Evolutionary conservation across 495 filamentous ascomycete species (phyloP), one percentile per base, ranked within the genome.

Genomic region (Podospora australis): DNA sequence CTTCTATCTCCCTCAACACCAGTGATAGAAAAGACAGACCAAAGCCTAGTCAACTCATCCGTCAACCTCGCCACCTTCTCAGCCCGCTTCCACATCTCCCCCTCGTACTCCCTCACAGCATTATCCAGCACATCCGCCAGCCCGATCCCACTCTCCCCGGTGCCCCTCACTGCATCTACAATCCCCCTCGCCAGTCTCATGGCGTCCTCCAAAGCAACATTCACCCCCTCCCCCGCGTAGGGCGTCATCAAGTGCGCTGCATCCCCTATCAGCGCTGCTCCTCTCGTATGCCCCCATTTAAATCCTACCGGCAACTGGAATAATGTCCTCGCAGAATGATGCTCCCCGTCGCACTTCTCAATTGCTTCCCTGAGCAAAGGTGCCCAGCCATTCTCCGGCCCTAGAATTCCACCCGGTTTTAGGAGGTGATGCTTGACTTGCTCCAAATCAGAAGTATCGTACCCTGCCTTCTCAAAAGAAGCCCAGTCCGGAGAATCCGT

Each of bases 221-320:
- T 81, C 20, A 82, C 76, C 2, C 80, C 79, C 23, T 77, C 75
- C 1, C 79, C 80, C 0, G 74, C 77, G 57, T 73, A 80, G 0
- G 78, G 78, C 6, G 73, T 74, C 77, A 80, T 81, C 29, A 81
- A 48, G 55, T 83, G 78, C 11, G 79, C 79, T 0, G 80, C 77
- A 63, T 83, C 80, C 2, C 80, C 80, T 9, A 59, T 65, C 6
- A 84, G 55, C 5, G 80, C 82, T 4, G 71, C 59, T 16, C 72
- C 70, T 4, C 54, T 32, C 9, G 55, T 52, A 47, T 77, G 73
- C 36, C 66, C 50, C 78, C 78, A 84, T 6, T 44, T 54, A 44
- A 62, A 61, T 17, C 73, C 78, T 0, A 75, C 60, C 1, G 76
- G 77, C 0, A 84, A 67, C 53, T 71, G 74, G 48, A 75, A 82